Percentiles rank a stretch among this genome's conserved stretches.
These are phyloP conservation scores for Neofusicoccum kwambonambiense DNA, from an alignment of 2,329 filamentous ascomycete genomes.

Conservation along the genomic window DNA sequence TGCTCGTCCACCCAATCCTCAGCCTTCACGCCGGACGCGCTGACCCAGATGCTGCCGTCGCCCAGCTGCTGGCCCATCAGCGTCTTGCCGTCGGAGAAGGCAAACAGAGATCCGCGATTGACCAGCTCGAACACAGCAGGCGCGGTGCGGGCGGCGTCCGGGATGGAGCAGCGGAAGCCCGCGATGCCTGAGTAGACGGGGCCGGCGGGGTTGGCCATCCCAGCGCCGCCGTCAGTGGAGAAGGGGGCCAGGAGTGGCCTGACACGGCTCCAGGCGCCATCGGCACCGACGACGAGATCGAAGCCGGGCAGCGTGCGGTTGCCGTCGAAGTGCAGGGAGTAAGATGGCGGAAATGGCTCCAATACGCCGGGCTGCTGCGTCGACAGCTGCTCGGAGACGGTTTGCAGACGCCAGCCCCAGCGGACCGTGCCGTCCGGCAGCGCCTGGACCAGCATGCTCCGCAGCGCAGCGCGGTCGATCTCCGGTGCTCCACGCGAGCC, in stretches of 20 bases:
- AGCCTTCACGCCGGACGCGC: conserved; percentile 24
- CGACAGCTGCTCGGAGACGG: neutral
- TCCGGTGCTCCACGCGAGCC: conserved; percentile 20
- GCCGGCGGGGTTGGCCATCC: conserved; percentile 19
- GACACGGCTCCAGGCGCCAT: conserved; percentile 45
- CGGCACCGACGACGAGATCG: conserved; percentile 46
- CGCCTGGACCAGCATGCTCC: conserved; percentile 26
- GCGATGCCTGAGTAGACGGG: conserved; percentile 39
- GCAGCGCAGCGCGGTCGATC: conserved; percentile 27
- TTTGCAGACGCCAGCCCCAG: conserved; percentile 26
- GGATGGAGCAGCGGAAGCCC: conserved; percentile 33
- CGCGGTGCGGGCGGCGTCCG: conserved; percentile 25
- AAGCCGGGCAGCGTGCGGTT: conserved; percentile 31
- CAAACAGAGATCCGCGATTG: conserved; percentile 35
- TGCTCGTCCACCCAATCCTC: conserved; percentile 26
- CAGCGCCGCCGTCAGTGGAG: neutral
- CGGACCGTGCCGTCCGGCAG: conserved; percentile 26
- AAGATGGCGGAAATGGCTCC: neutral
- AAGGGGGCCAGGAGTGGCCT: conserved; percentile 29
- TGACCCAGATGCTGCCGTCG: conserved; percentile 33
- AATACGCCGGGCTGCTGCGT: neutral
- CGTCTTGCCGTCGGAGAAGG: conserved; percentile 29
- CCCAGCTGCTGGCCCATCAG: conserved; percentile 33
- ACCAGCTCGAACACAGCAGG: conserved; percentile 34
- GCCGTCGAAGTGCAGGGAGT: conserved; percentile 30